Base-by-base conservation (phyloP, 2,329 filamentous ascomycete genomes). In the Cercospora sojina region DNA sequence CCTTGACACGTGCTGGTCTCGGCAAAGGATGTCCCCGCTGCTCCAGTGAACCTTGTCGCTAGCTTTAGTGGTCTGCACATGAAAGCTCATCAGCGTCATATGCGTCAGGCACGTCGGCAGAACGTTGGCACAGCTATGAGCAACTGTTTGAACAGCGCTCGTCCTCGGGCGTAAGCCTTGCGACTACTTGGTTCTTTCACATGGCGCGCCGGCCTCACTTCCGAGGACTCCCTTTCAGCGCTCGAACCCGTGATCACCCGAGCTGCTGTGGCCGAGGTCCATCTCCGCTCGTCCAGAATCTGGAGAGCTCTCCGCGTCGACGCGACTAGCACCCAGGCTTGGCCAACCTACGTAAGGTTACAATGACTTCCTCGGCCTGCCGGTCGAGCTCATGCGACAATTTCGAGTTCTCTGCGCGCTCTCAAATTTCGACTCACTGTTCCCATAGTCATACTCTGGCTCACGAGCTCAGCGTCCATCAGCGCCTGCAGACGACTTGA, bases 271-370 rank as follows among this genome's bases (percentile, higher is more conserved):
- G 60, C 60, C 60, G 72, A 74, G 73, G 72, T 70, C 64, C 63
- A 67, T 65, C 64, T 75, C 74, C 74, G 71, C 67, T 75, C 73
- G 70, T 65, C 74, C 74, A 70, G 64, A 62, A 55, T 61, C 70
- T 72, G 66, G 64, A 64, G 56, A 65, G 43, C 56, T 35, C 64
- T 67, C 70, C 70, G 68, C 65, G 67, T 61, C 60, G 51, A 60
- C 69, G 71, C 69, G 65, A 66, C 65, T 60, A 67, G 58, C 62
- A 64, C 59, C 65, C 59, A 63, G 58, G 31, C 59, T 70, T 69
- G 64, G 64, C 64, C 62, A 68, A 64, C 59, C 71, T 71, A 72
- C 71, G 70, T 73, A 72, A 73, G 67, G 64, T 60, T 59, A 58
- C 57, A 53, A 64, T 57, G 62, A 61, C 65, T 66, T 66, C 71